Evolutionary conservation across 768 basidiomycete species (phyloP).

Genomic region (Plicaturopsis crispa): DNA sequence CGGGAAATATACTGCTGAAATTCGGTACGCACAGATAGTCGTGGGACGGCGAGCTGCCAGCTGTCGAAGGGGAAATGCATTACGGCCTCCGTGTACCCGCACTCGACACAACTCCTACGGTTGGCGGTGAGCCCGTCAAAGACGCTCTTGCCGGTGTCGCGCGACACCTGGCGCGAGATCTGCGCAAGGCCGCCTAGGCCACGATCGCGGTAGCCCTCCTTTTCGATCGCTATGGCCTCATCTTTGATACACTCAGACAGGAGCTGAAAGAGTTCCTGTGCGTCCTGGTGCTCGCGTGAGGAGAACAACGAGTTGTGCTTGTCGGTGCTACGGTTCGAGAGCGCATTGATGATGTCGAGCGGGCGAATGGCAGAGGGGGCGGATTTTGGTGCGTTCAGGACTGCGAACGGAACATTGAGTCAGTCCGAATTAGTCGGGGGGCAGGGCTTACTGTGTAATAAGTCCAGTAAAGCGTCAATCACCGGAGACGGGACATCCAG

Average conservation of each 20-base stretch:
- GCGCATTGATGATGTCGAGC: constrained; percentile 58
- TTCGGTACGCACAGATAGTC: constrained; percentile 43
- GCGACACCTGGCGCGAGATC: constrained; percentile 14
- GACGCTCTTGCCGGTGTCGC: constrained; percentile 54
- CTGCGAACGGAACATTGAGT: constrained; percentile 26
- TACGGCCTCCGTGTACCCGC: constrained; percentile 91
- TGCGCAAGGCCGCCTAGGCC: constrained; percentile 56
- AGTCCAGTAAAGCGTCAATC: constrained; percentile 69
- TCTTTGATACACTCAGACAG: constrained; percentile 85
- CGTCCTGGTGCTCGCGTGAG: constrained; percentile 95
- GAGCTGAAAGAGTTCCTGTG: constrained; percentile 95
- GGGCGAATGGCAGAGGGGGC: constrained; percentile 64
- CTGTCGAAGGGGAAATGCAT: constrained; percentile 89
- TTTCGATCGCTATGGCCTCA: constrained; percentile 68
- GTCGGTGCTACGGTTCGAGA: constrained; percentile 46
- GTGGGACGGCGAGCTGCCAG: constrained; percentile 72
- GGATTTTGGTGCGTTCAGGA: constrained; percentile 54
- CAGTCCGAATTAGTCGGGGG: constrained; percentile 1
- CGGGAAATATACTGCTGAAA: constrained; percentile 8
- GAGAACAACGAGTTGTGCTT: constrained; percentile 63
- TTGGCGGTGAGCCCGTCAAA: constrained; percentile 92
- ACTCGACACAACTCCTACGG: constrained; percentile 77
- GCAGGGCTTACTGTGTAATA: constrained; percentile 51
- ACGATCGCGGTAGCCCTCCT: constrained; percentile 61
- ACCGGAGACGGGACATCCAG: constrained; percentile 83